A percentile compares a stretch with the other conserved stretches of the same genome.
Conservation (phyloP, 495 filamentous ascomycete genomes). For the Physcia stellaris region DNA sequence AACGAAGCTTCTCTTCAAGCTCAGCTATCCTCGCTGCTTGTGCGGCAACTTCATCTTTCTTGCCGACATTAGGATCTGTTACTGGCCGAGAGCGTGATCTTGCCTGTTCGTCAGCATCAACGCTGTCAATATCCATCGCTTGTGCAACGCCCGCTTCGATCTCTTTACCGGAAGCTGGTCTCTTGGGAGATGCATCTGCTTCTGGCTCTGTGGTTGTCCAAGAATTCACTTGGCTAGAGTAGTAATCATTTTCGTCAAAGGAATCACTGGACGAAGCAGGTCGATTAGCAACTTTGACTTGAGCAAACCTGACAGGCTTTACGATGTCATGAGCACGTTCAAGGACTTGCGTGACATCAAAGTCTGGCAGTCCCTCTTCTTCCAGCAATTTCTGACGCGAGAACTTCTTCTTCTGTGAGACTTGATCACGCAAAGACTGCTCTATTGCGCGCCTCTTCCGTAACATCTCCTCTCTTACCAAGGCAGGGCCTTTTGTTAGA, state of each 20-base stretch:
- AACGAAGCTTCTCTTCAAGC: conserved; percentile 21
- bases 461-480: conserved; percentile 70
- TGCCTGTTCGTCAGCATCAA: conserved; percentile 14
- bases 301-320: conserved; percentile 43
- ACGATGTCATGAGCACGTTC: conserved; percentile 58
- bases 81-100: background rate
- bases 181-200: conserved; percentile 10
- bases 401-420: conserved; percentile 49
- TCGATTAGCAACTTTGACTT: conserved; percentile 36
- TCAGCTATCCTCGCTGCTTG: conserved; percentile 7
- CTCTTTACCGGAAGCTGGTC: conserved; percentile 6
- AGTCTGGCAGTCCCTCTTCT: conserved; percentile 49
- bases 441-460: conserved; percentile 73
- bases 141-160: conserved; percentile 10
- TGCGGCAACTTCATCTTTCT: background rate
- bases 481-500: conserved; percentile 69
- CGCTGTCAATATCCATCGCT: conserved; percentile 10
- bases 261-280: conserved; percentile 54
- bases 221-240: conserved; percentile 63
- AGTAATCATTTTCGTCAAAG: conserved; percentile 88
- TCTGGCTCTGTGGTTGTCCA: conserved; percentile 22
- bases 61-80: background rate
- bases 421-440: conserved; percentile 55
- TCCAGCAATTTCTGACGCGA: conserved; percentile 37
- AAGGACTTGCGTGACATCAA: conserved; percentile 65